Base-by-base conservation (phyloP, 1,139 yeast species). In the Taphrina populina region DNA sequence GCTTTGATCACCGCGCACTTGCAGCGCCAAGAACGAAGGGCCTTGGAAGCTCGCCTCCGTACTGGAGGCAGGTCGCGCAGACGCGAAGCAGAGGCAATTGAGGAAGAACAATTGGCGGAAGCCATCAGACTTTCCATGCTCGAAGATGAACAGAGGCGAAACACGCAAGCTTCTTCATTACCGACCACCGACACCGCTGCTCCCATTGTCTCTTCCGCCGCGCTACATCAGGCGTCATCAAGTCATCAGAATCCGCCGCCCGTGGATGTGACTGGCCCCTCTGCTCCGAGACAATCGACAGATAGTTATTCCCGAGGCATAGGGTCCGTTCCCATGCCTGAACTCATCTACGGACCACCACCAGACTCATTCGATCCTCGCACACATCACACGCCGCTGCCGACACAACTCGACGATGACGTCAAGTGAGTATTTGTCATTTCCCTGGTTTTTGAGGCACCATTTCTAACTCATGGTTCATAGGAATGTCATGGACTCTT, bases 71-170 rank as follows among this genome's bases (percentile, higher is more conserved):
- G 54, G 7, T 15, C 44, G 21, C 44, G 54, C 10, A 21, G 54
- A 10, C 54, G 39, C 29, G 54, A 49, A 17, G 32, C 20, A n/a
- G 54, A 32, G 13, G 54, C 54, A 4, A 39, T 49, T 7, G 54
- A 49, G 26, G 54, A 49, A 15, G 46, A 19, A 21, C 54, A 49
- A 26, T 33, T 32, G 6, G 54, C 41, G 10, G 45, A 47, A 66
- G 96, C 96, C 0, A 75, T 88, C 68, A 73, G 88, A 62, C 73
- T 88, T 52, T 82, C 88, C 41, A 68, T 86, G 43, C 69, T 83
- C 47, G 95, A 86, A 60, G 86, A 83, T 66, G 82, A 81, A 64
- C 80, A 79, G 56, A 67, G 83, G 52, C 71, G 71, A 4, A 19
- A 24, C 23, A 20, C 27, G 15, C 32, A 13, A 5, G 34, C 26